phyloP scores from a whole-genome alignment of 2,329 filamentous ascomycete genomes.

The Aspergillus neotritici region DNA sequence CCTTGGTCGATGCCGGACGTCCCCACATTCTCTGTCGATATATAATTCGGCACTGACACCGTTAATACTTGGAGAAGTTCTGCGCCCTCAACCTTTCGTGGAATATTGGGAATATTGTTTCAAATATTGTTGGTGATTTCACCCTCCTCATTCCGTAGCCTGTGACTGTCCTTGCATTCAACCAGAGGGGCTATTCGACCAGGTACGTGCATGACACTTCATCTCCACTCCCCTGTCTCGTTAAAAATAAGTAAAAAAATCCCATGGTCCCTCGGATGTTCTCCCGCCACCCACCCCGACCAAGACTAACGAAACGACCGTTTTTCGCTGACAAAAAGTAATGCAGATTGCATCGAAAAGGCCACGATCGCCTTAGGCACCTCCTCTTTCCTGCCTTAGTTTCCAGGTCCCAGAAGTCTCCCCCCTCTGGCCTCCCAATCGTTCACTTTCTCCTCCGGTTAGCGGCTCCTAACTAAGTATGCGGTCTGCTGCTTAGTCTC shows the following conservation, averaged over 20 bases:
- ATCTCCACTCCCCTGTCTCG: too few species aligned
- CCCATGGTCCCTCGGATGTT: too few species aligned
- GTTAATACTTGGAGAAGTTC: not conserved
- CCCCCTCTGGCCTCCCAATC: constrained; percentile 3
- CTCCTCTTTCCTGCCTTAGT: constrained; percentile 2
- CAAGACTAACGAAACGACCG: not conserved
- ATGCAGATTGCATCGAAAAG: constrained; percentile 3
- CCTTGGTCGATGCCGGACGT: constrained; percentile 7
- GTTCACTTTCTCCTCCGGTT: constrained; percentile 6
- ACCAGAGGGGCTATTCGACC: too few species aligned
- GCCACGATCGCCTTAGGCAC: constrained; percentile 9
- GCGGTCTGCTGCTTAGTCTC: constrained; percentile 13
- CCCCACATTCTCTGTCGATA: constrained; percentile 7
- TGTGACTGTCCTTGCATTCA: too few species aligned
- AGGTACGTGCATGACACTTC: too few species aligned
- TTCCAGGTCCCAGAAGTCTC: too few species aligned
- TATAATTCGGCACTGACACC: constrained; percentile 8
- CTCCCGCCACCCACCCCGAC: not conserved
- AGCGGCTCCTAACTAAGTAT: constrained; percentile 11
- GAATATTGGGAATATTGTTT: too few species aligned
- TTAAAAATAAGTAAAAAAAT: too few species aligned
- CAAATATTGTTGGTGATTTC: too few species aligned
- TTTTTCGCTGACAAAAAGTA: not conserved
- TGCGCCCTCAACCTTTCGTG: not conserved
- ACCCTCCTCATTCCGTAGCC: too few species aligned